A percentile compares a stretch with the other conserved stretches of the same genome.
Conservation (phyloP, 108 stramenopile genomes). For the Nannochloropsis granulata region DNA sequence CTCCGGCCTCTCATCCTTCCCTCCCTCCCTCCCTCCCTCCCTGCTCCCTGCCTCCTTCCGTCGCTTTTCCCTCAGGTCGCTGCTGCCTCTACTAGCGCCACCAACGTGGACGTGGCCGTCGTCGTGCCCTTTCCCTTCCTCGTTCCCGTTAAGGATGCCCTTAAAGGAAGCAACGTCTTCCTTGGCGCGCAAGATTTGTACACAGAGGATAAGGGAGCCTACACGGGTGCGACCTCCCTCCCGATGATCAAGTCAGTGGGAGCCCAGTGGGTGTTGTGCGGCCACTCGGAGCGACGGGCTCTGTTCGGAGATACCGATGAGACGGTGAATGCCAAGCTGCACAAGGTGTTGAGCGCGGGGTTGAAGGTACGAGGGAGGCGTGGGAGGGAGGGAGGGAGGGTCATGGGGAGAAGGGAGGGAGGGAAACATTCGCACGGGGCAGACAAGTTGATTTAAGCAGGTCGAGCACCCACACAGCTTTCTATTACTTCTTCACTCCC, state of each 20-base stretch:
- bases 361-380: slow-evolving; percentile 9
- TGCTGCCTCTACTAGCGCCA: background rate
- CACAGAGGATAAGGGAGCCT: slow-evolving; percentile 39
- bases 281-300: slow-evolving; percentile 52
- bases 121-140: slow-evolving; percentile 20
- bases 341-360: slow-evolving; percentile 3
- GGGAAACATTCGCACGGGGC: background rate
- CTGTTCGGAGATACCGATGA: slow-evolving; percentile 46
- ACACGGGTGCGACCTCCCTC: slow-evolving; percentile 32
- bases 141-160: slow-evolving; percentile 5
- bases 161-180: slow-evolving; percentile 49
- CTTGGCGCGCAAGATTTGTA: slow-evolving; percentile 82
- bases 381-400: background rate
- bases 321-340: slow-evolving; percentile 41
- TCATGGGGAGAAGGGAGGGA: background rate
- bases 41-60: background rate
- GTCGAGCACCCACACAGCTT: too few relatives aligned
- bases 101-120: slow-evolving; percentile 17
- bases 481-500: too few relatives aligned
- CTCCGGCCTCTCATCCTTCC: background rate
- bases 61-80: slow-evolving; percentile 4
- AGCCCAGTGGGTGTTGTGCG: slow-evolving; percentile 49
- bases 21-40: background rate
- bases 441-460: too few relatives aligned
- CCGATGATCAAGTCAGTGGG: slow-evolving; percentile 36